These are phyloP conservation scores for Phytopythium vexans DNA, from an alignment of 352 stramenopile genomes.

Conservation along the genomic window DNA sequence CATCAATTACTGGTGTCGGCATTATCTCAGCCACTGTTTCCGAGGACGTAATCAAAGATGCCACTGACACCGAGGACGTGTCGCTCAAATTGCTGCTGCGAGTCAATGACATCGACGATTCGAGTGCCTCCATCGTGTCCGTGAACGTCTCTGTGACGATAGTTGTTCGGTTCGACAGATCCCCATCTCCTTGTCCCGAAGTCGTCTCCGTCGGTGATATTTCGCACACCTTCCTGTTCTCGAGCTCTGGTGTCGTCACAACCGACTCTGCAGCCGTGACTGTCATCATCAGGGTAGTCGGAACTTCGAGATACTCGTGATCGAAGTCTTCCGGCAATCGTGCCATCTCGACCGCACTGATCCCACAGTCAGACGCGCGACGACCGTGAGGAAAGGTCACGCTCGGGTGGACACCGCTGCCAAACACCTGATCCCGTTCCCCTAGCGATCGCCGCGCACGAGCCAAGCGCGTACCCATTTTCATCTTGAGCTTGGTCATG, in stretches of 20 bases:
- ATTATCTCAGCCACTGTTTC: too few species aligned
- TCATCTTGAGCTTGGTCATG: constrained; percentile 76
- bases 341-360: too few species aligned
- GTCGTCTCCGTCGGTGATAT: constrained; percentile 12
- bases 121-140: constrained; percentile 11
- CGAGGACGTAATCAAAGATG: too few species aligned
- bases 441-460: constrained; percentile 28
- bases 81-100: neutral
- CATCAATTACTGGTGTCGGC: too few species aligned
- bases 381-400: too few species aligned
- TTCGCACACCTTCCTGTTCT: constrained; percentile 8
- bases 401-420: neutral
- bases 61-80: too few species aligned
- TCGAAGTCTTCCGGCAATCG: too few species aligned
- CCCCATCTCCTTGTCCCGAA: neutral
- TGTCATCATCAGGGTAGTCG: too few species aligned
- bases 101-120: neutral
- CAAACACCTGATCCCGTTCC: neutral
- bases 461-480: constrained; percentile 54
- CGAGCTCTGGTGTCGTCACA: too few species aligned
- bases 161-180: constrained; percentile 13
- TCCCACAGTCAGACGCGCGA: too few species aligned
- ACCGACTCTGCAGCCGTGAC: too few species aligned
- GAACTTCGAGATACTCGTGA: too few species aligned
- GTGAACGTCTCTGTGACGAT: constrained; percentile 10